These are phyloP conservation scores for Acanthamoeba culbertsoni DNA, from an alignment of 208 protist genomes.

Conservation along the genomic window DNA sequence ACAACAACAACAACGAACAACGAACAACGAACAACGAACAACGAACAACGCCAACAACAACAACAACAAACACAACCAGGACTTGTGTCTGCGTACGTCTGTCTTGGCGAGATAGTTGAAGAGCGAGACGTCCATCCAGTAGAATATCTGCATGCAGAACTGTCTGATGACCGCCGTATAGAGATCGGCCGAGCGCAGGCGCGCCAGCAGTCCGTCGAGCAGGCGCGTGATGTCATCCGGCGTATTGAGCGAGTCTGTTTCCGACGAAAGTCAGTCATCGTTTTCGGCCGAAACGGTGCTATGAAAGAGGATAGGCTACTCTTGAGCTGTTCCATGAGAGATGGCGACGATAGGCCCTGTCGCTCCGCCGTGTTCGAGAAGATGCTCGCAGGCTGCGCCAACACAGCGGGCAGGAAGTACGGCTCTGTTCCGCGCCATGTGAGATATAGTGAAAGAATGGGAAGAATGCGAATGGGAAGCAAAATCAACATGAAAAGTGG, in stretches of 20 bases:
- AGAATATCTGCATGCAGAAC: conserved; percentile 18
- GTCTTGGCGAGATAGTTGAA: conserved; percentile 5
- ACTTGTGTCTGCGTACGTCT: neutral
- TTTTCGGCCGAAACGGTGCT: neutral
- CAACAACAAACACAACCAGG: neutral
- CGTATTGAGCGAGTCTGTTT: neutral
- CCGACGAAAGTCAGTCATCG: neutral
- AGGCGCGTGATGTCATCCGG: neutral
- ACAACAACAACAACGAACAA: neutral
- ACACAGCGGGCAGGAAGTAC: neutral
- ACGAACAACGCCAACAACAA: neutral
- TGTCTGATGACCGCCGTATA: neutral
- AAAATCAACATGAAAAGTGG: too few species aligned
- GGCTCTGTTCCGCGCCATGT: too few species aligned
- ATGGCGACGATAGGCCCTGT: neutral
- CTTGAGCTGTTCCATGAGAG: neutral
- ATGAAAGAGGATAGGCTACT: neutral
- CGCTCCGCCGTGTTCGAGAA: neutral
- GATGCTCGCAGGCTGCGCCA: neutral
- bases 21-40: neutral
- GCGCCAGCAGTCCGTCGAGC: neutral
- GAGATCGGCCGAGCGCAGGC: neutral
- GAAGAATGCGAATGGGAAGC: too few species aligned
- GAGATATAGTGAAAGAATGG: neutral
- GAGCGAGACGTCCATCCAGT: neutral